Evolutionary conservation across 1,284 basidiomycete genomes (phyloP).

Genomic region (Vanrija pseudolonga): DNA sequence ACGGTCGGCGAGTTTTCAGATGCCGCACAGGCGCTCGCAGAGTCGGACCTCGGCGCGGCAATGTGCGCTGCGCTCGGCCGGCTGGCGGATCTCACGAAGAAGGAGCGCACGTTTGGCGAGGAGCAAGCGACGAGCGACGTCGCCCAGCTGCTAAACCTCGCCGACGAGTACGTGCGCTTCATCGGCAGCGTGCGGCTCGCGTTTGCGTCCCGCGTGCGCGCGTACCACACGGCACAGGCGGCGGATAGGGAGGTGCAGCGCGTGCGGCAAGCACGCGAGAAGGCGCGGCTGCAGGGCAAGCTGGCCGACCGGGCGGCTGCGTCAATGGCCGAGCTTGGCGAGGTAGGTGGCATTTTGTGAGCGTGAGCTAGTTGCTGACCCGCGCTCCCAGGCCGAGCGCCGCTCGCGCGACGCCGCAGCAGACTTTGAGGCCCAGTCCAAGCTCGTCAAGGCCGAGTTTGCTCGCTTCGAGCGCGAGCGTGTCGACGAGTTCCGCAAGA

Average conservation of each 20-base stretch:
- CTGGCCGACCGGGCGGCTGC: constrained; percentile 44
- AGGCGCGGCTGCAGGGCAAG: constrained; percentile 67
- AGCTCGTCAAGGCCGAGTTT: constrained; percentile 84
- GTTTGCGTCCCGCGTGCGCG: constrained; percentile 69
- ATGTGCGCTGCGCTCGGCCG: constrained; percentile 64
- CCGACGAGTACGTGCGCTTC: constrained; percentile 87
- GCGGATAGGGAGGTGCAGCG: constrained; percentile 72
- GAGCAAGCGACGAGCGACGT: constrained; percentile 74
- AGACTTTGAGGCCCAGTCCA: constrained; percentile 83
- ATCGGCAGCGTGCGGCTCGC: constrained; percentile 83
- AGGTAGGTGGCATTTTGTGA: constrained; percentile 57
- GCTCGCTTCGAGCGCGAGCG: constrained; percentile 91
- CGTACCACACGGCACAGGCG: constrained; percentile 73
- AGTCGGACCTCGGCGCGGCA: constrained; percentile 70
- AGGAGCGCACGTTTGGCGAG: constrained; percentile 65
- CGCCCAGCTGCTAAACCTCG: constrained; percentile 66
- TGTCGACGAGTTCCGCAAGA: constrained; percentile 58
- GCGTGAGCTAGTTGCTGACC: background rate
- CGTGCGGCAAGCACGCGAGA: constrained; percentile 72
- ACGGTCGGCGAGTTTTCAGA: constrained; percentile 70
- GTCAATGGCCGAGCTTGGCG: constrained; percentile 68
- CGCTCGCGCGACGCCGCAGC: constrained; percentile 72
- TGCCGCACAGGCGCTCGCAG: constrained; percentile 61
- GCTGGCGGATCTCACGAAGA: constrained; percentile 68
- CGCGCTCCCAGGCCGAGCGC: constrained; percentile 66